These are phyloP conservation scores for Platanthera zijinensis DNA, from an alignment of 106 monocot genomes.

Conservation along the genomic window DNA sequence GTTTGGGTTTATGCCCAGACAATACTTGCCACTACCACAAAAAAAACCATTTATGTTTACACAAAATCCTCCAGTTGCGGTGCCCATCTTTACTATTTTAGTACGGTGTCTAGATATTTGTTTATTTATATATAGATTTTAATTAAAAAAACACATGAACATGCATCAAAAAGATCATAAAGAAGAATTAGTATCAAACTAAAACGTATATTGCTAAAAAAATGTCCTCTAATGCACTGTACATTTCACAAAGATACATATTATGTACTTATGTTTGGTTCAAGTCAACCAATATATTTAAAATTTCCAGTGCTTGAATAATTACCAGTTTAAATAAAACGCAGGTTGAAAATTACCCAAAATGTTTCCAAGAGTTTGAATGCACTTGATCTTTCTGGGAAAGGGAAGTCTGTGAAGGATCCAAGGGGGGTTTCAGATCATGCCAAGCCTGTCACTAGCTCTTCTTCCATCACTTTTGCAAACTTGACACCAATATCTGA, in stretches of 20 bases:
- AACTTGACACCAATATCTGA: conserved; percentile 44
- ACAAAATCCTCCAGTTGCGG: background rate
- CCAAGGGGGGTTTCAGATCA: conserved; percentile 60
- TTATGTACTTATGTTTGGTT: background rate
- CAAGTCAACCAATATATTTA: background rate
- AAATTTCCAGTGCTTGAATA: background rate
- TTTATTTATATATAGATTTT: background rate
- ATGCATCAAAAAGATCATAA: background rate
- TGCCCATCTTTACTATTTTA: background rate
- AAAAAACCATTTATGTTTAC: background rate
- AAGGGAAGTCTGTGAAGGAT: conserved; percentile 43
- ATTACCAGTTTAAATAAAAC: background rate
- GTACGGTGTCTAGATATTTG: background rate
- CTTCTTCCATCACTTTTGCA: conserved; percentile 15
- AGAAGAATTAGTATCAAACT: background rate
- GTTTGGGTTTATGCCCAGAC: background rate
- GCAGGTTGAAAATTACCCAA: conserved; percentile 28
- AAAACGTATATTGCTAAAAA: background rate
- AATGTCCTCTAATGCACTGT: background rate
- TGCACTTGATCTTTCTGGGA: conserved; percentile 42
- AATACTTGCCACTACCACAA: background rate
- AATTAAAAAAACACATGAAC: background rate
- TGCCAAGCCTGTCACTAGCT: conserved; percentile 25
- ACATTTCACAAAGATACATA: background rate
- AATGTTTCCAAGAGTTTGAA: conserved; percentile 50